phyloP scores from a whole-genome alignment of 345 rosid genomes.

The Lumnitzera littorea region DNA sequence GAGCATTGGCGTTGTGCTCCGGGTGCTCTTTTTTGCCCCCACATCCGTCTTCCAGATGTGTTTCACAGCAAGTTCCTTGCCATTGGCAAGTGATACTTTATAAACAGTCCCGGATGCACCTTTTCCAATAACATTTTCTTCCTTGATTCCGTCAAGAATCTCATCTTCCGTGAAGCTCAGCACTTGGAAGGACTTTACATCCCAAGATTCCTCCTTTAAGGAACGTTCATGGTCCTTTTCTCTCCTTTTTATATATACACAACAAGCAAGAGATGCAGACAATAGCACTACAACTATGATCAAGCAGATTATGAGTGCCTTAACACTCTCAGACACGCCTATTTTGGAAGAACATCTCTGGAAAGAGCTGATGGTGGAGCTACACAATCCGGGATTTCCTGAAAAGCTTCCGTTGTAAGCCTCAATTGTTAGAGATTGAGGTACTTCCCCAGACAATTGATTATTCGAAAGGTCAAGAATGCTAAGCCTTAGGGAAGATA shows the following conservation, averaged over 20 bases:
- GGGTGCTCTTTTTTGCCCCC: constrained; percentile 18
- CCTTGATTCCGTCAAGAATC: constrained; percentile 18
- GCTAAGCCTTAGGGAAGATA: constrained; percentile 17
- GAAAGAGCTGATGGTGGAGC: constrained; percentile 11
- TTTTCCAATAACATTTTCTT: constrained; percentile 17
- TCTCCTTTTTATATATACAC: constrained; percentile 1
- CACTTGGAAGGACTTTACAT: constrained; percentile 15
- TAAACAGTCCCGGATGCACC: constrained; percentile 20
- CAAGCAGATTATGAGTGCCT: constrained; percentile 13
- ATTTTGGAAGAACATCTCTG: constrained; percentile 4
- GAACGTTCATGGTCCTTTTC: constrained; percentile 8
- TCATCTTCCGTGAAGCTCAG: constrained; percentile 23
- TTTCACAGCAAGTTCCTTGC: constrained; percentile 15
- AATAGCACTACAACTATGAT: constrained; percentile 5
- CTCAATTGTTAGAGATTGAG: constrained; percentile 12
- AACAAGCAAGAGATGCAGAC: constrained; percentile 4
- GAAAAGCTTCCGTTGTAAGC: constrained; percentile 22
- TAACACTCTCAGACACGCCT: constrained; percentile 4
- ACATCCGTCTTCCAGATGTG: constrained; percentile 28
- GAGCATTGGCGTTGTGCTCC: constrained; percentile 60
- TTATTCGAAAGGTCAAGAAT: constrained; percentile 19
- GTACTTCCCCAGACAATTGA: constrained; percentile 11
- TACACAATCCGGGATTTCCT: constrained; percentile 19
- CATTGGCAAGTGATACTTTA: constrained; percentile 9
- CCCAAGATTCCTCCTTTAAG: constrained; percentile 19